Evolutionary conservation across 805 yeast species (phyloP), one percentile per base, ranked within the genome.

Genomic region (Crinitomyces ghanaensis): DNA sequence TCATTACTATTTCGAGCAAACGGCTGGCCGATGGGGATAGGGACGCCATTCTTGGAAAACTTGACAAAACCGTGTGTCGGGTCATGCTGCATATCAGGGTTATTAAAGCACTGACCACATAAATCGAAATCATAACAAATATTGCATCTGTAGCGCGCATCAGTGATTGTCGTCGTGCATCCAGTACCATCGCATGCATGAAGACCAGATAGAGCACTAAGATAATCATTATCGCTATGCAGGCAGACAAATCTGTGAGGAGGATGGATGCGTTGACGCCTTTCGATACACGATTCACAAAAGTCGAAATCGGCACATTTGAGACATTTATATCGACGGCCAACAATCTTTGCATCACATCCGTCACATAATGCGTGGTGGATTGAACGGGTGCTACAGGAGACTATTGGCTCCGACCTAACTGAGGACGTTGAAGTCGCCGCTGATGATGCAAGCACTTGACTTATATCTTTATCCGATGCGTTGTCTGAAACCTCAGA

Each of bases 271-370:
- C 17, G 28, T 7, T 22, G 33, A 3, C 46, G 47, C n/a, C 30
- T 31, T 3, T 30, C 36, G 35, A 49, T 51, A 37, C 67, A 62
- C 1, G 30, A 19, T 14, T 54, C 52, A 49, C 77, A 70, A 35
- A 67, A 51, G 48, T 70, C 74, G 49, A 55, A 68, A 43, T 72
- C 66, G 4, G 53, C 47, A 45, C 77, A 72, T 13, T 54, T 53
- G 31, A 61, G 44, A 45, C 77, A 72, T 39, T 59, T 60, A 52
- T 52, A 68, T 26, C 76, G 62, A 3, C 49, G 43, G 3, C 76
- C 76, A 15, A 18, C 38, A 34, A 59, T 51, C 23, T 29, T 30
- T 4, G 20, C 30, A 16, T 49, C 41, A 35, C 52, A 48, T 4
- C 38, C 37, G 22, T 50, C 53, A 30, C 56, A 50, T 21, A 30